phyloP scores from a whole-genome alignment of 2,329 filamentous ascomycete genomes.

The Aotearoamyces nothofagi region DNA sequence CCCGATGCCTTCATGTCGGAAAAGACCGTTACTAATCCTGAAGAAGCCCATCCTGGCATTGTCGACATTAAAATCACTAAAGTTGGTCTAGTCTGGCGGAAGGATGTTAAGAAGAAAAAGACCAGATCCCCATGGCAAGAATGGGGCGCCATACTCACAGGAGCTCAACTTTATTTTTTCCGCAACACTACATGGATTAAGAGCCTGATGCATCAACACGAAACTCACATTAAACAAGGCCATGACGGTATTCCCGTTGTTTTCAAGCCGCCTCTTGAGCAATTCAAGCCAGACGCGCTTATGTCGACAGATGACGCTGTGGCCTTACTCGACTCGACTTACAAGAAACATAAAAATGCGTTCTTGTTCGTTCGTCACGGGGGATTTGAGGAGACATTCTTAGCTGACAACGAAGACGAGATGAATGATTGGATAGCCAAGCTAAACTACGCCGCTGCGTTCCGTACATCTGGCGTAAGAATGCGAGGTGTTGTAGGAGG shows the following conservation, averaged over 20 bases:
- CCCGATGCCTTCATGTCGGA: slow-evolving; percentile 93
- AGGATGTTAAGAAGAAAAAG: slow-evolving; percentile 87
- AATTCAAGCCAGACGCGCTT: slow-evolving; percentile 86
- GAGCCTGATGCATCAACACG: slow-evolving; percentile 75
- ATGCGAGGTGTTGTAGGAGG: slow-evolving; percentile 79
- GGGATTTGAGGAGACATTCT: slow-evolving; percentile 75
- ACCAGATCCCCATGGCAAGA: slow-evolving; percentile 95
- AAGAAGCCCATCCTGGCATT: slow-evolving; percentile 78
- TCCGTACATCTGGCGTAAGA: slow-evolving; percentile 78
- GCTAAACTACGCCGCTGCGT: slow-evolving; percentile 90
- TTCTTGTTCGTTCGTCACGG: slow-evolving; percentile 83
- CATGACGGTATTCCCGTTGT: slow-evolving; percentile 63
- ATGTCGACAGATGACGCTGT: slow-evolving; percentile 92
- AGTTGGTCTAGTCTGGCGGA: slow-evolving; percentile 87
- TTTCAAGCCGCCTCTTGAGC: slow-evolving; percentile 77
- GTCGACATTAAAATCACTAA: slow-evolving; percentile 98
- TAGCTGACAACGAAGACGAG: slow-evolving; percentile 81
- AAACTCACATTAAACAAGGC: slow-evolving; percentile 64
- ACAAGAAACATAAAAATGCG: slow-evolving; percentile 91
- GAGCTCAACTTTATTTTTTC: slow-evolving; percentile 96
- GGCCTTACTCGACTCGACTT: slow-evolving; percentile 69
- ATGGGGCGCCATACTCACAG: slow-evolving; percentile 92
- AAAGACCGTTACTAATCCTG: slow-evolving; percentile 67
- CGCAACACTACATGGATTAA: slow-evolving; percentile 89
- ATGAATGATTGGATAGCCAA: slow-evolving; percentile 96